Evolutionary conservation across 192 early-diverging fungal species (phyloP).

Genomic region (Linnemannia elongata): DNA sequence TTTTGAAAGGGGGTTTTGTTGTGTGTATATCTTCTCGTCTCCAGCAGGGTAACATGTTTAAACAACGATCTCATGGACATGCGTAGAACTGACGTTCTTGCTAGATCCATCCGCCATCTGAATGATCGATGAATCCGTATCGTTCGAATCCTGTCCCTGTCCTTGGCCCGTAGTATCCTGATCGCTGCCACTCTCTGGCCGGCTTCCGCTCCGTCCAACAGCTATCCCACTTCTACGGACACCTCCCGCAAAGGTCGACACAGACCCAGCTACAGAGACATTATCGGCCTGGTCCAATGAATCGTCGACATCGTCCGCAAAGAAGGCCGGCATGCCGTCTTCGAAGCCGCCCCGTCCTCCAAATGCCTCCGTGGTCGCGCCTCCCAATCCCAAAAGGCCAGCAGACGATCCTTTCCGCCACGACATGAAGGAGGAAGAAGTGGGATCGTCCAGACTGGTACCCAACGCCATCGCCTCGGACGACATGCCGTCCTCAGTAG

Average conservation of each 20-base stretch:
- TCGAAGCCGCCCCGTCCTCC: slow-evolving; percentile 26
- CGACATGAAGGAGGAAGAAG: not conserved
- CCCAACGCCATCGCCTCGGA: not conserved
- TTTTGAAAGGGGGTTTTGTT: too few relatives aligned
- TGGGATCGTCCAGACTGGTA: not conserved
- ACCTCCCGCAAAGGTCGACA: not conserved
- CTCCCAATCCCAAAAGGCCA: not conserved
- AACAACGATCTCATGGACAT: slow-evolving; percentile 16
- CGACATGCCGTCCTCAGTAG: not conserved
- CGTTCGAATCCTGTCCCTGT: slow-evolving; percentile 5
- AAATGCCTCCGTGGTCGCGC: not conserved
- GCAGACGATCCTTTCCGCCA: not conserved
- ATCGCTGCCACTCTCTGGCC: slow-evolving; percentile 19
- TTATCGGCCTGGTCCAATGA: not conserved
- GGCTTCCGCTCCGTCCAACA: slow-evolving; percentile 4
- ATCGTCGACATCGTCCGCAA: slow-evolving; percentile 22
- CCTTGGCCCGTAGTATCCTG: slow-evolving; percentile 15
- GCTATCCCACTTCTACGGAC: not conserved
- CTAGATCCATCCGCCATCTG: slow-evolving; percentile 44
- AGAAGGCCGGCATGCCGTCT: slow-evolving; percentile 47
- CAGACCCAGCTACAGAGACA: too few relatives aligned
- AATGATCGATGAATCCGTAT: not conserved
- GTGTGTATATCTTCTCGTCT: not conserved
- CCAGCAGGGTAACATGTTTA: not conserved
- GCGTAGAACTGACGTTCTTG: slow-evolving; percentile 24